Evolutionary conservation across 192 early-diverging fungal species (phyloP).

Genomic region (Endogone sp.): DNA sequence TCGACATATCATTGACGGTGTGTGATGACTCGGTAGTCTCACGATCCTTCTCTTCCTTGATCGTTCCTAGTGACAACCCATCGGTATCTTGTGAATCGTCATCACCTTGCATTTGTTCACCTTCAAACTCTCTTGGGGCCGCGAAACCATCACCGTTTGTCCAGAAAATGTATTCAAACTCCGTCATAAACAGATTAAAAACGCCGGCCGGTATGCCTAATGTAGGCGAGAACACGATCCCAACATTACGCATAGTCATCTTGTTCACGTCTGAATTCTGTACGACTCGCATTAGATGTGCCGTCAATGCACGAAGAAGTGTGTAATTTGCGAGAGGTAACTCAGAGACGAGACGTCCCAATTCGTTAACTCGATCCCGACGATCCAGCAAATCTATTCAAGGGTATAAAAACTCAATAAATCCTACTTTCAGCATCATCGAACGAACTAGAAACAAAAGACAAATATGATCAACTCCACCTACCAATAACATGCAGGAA

Average conservation of each 20-base stretch:
- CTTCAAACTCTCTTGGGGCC: conserved; percentile 32
- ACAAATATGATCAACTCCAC: conserved; percentile 2
- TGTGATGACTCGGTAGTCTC: not conserved
- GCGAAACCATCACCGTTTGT: conserved; percentile 61
- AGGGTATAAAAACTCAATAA: not conserved
- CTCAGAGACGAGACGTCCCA: conserved; percentile 70
- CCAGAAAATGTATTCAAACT: conserved; percentile 84
- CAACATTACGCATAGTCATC: conserved; percentile 95
- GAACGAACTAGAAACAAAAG: not conserved
- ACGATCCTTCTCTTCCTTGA: not conserved
- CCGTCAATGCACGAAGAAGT: conserved; percentile 78
- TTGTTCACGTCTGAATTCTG: conserved; percentile 79
- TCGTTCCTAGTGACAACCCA: not conserved
- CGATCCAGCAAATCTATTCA: conserved; percentile 71
- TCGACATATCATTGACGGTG: conserved; percentile 1
- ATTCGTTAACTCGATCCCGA: conserved; percentile 74
- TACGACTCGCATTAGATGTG: conserved; percentile 89
- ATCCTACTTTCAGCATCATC: too few species aligned
- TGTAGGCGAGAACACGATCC: conserved; percentile 95
- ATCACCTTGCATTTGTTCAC: conserved; percentile 1
- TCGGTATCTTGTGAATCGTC: not conserved
- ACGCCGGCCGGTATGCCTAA: conserved; percentile 90
- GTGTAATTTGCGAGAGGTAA: conserved; percentile 91
- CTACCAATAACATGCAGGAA: conserved; percentile 80
- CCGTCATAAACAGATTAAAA: conserved; percentile 89